Evolutionary conservation across 345 rosid species (phyloP).

Genomic region (Salix viminalis): DNA sequence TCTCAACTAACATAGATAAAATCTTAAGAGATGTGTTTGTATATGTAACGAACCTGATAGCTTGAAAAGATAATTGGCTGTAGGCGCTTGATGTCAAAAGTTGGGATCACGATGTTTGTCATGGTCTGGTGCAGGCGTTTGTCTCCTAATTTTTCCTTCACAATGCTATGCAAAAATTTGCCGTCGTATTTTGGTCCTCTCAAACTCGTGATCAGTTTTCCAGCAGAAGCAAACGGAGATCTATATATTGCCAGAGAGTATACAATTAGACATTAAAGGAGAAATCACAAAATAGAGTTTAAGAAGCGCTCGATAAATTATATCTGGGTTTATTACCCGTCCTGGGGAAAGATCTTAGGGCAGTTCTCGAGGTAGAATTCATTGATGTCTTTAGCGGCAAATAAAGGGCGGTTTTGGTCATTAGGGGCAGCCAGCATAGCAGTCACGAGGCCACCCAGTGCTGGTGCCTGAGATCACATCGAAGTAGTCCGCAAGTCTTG

Average conservation of each 20-base stretch:
- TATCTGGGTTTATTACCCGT: slow-evolving; percentile 6
- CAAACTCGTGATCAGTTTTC: slow-evolving; percentile 35
- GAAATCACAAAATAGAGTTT: no score
- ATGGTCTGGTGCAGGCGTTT: slow-evolving; percentile 47
- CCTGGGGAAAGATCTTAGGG: slow-evolving; percentile 19
- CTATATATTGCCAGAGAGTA: background rate
- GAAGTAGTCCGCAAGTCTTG: slow-evolving; percentile 38
- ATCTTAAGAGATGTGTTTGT: no score
- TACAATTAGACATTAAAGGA: background rate
- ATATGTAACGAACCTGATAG: slow-evolving; percentile 34
- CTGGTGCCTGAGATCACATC: no score
- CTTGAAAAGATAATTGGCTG: slow-evolving; percentile 64
- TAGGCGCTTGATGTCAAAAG: slow-evolving; percentile 63
- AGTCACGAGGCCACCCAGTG: slow-evolving; percentile 57
- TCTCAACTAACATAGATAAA: no score
- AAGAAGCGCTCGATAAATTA: no score
- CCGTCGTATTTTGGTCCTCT: slow-evolving; percentile 65
- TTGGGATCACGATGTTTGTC: slow-evolving; percentile 68
- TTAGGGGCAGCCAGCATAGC: slow-evolving; percentile 65
- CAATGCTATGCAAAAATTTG: slow-evolving; percentile 39
- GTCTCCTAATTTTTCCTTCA: slow-evolving; percentile 45
- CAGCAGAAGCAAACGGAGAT: slow-evolving; percentile 22
- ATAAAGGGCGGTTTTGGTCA: slow-evolving; percentile 54
- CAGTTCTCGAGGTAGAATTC: slow-evolving; percentile 16
- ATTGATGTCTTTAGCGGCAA: slow-evolving; percentile 59